Conservation (phyloP, 345 rosid species). For the Melastoma malabathricum region DNA sequence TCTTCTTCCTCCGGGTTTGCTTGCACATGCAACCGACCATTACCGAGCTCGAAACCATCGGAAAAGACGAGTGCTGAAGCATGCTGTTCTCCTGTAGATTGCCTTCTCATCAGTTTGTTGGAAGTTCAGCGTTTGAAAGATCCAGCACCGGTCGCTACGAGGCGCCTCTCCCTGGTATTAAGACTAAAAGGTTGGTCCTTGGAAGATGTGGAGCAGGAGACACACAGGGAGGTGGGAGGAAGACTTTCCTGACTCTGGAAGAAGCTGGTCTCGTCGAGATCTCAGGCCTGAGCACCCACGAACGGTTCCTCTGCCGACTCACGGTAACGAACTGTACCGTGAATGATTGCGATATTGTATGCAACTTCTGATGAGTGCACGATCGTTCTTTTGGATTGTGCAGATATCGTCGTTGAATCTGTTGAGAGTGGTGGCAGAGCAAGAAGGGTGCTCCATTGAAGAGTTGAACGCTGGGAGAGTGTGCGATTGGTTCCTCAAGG, state of each 20-base stretch:
- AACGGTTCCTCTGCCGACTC: conserved; percentile 70
- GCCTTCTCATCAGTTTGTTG: no score
- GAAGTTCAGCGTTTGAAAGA: no score
- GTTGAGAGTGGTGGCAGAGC: conserved; percentile 62
- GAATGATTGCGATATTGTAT: no score
- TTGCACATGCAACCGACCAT: no score
- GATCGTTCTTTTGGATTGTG: not conserved
- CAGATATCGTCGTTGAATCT: conserved; percentile 86
- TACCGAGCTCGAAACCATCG: no score
- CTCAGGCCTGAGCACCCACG: conserved; percentile 68
- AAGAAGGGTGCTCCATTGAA: conserved; percentile 72
- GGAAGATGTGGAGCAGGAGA: conserved; percentile 2
- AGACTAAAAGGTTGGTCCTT: no score
- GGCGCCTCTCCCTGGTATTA: no score
- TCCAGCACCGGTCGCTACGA: no score
- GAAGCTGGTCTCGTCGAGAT: conserved; percentile 88
- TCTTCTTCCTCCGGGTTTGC: no score
- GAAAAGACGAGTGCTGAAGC: no score
- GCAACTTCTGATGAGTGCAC: no score
- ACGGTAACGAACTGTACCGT: conserved; percentile 29
- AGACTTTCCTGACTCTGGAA: conserved; percentile 54
- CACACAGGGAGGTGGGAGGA: conserved; percentile 22
- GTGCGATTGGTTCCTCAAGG: conserved; percentile 86
- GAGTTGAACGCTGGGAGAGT: conserved; percentile 72
- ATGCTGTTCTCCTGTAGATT: no score